Evolutionary conservation across 306 rosid genomes (phyloP).

Genomic region (Quercus robur): DNA sequence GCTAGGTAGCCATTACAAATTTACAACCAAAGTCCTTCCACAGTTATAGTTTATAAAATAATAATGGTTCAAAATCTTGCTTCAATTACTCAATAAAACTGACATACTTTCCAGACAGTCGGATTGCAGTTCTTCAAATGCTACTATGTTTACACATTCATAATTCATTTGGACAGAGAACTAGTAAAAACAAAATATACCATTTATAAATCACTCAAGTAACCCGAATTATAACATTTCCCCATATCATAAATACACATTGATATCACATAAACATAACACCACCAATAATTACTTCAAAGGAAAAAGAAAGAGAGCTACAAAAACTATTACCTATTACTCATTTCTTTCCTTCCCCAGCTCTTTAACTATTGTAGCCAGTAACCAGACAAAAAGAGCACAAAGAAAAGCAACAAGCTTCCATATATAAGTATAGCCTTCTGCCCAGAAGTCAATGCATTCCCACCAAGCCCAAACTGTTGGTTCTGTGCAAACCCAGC

Average conservation of each 20-base stretch:
- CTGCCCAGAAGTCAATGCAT: conserved; percentile 84
- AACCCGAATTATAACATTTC: conserved; percentile 10
- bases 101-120: background rate
- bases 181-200: background rate
- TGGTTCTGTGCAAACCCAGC: conserved; percentile 97
- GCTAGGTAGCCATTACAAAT: background rate
- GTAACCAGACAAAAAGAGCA: conserved; percentile 75
- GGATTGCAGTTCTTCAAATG: conserved; percentile 1
- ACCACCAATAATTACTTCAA: background rate
- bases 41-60: background rate
- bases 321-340: background rate
- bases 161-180: background rate
- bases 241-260: background rate
- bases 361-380: conserved; percentile 60
- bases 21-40: background rate
- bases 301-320: background rate
- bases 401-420: conserved; percentile 66
- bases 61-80: background rate
- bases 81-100: background rate
- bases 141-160: background rate
- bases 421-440: conserved; percentile 86
- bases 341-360: background rate
- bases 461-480: conserved; percentile 90
- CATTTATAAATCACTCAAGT: conserved; percentile 9
- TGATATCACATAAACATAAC: background rate